Conservation (phyloP, 352 stramenopile species). For the Phytophthora aleatoria region DNA sequence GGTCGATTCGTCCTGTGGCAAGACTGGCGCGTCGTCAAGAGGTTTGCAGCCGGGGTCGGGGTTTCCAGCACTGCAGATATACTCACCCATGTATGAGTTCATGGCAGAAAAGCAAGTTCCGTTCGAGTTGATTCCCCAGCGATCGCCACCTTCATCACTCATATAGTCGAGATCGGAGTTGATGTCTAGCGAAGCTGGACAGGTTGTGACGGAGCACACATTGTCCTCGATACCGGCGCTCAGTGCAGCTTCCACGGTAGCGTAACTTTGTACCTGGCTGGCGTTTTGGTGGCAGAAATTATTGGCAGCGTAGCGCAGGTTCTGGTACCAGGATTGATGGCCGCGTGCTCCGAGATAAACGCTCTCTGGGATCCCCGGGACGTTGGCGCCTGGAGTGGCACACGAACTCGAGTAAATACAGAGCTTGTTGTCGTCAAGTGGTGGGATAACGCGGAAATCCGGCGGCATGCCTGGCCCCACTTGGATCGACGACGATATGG, state of each 20-base stretch:
- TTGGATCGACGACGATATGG: slow-evolving; percentile 77
- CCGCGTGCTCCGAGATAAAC: slow-evolving; percentile 46
- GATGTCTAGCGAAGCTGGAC: slow-evolving; percentile 46
- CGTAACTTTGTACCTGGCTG: slow-evolving; percentile 33
- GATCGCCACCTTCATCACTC: slow-evolving; percentile 14
- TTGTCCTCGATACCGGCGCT: slow-evolving; percentile 44
- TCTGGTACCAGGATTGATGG: slow-evolving; percentile 69
- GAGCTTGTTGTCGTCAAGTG: slow-evolving; percentile 32
- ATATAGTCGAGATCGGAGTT: slow-evolving; percentile 44
- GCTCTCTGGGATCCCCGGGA: slow-evolving; percentile 45
- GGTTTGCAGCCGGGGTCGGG: slow-evolving; percentile 27
- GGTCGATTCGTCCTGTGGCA: slow-evolving; percentile 8
- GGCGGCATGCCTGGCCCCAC: slow-evolving; percentile 66
- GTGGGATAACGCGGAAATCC: slow-evolving; percentile 47
- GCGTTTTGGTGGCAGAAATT: slow-evolving; percentile 50
- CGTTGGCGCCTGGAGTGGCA: slow-evolving; percentile 50
- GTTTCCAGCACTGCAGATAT: slow-evolving; percentile 51
- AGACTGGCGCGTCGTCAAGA: slow-evolving; percentile 8
- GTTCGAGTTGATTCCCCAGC: slow-evolving; percentile 56
- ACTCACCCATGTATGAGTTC: slow-evolving; percentile 57
- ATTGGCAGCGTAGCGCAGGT: slow-evolving; percentile 63
- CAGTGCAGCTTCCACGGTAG: slow-evolving; percentile 29
- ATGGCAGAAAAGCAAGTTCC: slow-evolving; percentile 50
- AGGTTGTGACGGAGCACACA: slow-evolving; percentile 37
- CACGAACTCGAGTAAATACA: slow-evolving; percentile 61